phyloP scores from a whole-genome alignment of 768 basidiomycete genomes.

The Melanogaster broomeanus region DNA sequence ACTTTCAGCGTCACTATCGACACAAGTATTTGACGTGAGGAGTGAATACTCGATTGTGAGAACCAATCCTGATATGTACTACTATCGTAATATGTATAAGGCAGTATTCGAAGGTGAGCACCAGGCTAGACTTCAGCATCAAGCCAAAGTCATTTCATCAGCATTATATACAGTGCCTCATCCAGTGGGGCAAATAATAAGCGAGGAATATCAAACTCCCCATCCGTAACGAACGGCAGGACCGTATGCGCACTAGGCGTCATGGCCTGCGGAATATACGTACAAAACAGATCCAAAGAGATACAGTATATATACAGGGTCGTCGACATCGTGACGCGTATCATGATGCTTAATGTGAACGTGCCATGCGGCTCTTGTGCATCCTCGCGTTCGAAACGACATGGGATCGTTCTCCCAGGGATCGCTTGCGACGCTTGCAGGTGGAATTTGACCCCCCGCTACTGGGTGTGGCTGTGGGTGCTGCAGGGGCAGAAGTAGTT shows the following conservation, averaged over 20 bases:
- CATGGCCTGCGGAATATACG: neutral
- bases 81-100: neutral
- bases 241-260: neutral
- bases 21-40: too few species aligned
- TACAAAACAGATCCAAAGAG: neutral
- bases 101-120: neutral
- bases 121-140: neutral
- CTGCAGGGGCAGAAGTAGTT: neutral
- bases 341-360: slow-evolving; percentile 8
- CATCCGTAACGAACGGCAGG: neutral
- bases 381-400: slow-evolving; percentile 11
- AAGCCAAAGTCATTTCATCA: neutral
- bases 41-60: too few species aligned
- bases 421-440: slow-evolving; percentile 12
- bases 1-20: too few species aligned
- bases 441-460: slow-evolving; percentile 9
- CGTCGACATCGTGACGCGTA: neutral
- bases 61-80: too few species aligned
- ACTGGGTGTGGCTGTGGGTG: neutral
- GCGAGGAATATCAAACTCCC: neutral
- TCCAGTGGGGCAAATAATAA: neutral
- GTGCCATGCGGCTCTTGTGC: slow-evolving; percentile 14
- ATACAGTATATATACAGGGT: neutral
- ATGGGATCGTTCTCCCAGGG: neutral
- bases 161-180: neutral